These are phyloP conservation scores for Penicillium odoratum DNA, from an alignment of 495 filamentous ascomycete genomes.

Conservation along the genomic window DNA sequence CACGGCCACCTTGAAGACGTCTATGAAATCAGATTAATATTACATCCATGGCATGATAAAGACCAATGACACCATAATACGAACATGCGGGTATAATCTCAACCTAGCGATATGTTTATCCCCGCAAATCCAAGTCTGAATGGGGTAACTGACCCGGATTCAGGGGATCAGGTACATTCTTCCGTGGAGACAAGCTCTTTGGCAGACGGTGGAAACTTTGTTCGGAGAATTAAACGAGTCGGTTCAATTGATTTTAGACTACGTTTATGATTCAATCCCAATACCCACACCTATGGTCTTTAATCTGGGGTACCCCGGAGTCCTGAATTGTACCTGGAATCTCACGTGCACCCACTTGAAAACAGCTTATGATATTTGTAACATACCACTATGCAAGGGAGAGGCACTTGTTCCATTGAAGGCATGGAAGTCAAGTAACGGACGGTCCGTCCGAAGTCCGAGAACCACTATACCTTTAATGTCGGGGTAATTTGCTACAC, in stretches of 20 bases:
- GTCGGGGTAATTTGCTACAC: too few relatives aligned
- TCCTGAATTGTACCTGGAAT: neutral
- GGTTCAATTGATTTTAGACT: neutral
- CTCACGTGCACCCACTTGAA: too few relatives aligned
- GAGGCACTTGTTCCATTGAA: too few relatives aligned
- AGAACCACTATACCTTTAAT: too few relatives aligned
- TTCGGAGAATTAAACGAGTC: neutral
- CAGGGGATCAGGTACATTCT: neutral
- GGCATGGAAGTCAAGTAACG: too few relatives aligned
- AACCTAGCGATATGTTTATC: neutral
- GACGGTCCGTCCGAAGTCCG: too few relatives aligned
- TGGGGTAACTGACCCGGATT: neutral
- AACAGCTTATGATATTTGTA: too few relatives aligned
- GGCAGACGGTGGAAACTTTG: neutral
- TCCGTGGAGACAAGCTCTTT: neutral
- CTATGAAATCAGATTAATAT: too few relatives aligned
- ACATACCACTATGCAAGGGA: neutral
- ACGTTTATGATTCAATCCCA: neutral
- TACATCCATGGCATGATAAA: too few relatives aligned
- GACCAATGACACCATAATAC: too few relatives aligned
- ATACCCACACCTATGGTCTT: too few relatives aligned
- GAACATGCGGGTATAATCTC: neutral
- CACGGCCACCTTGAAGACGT: too few relatives aligned
- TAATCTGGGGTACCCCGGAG: neutral
- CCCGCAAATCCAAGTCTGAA: neutral